Evolutionary conservation across 768 basidiomycete genomes (phyloP), one percentile per base, ranked within the genome.

Genomic region (Pleurotus djamor): DNA sequence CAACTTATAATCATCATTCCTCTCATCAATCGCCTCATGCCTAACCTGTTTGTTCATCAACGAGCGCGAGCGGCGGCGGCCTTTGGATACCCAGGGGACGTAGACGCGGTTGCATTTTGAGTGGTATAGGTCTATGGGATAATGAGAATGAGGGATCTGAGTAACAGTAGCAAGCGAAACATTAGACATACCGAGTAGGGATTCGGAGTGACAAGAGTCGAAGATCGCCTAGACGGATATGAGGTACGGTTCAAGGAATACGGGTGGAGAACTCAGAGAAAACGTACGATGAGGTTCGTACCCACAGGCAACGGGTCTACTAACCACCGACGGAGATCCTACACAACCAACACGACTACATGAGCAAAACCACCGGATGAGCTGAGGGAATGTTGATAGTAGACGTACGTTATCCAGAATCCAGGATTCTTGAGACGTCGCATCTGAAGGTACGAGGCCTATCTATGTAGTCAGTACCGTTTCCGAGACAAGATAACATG

Each of bases 11-110:
- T 28, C 21, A 28, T 28, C 3, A 28, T 28, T 28, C 38, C 14
- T 4, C 38, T 14, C 32, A 16, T 34, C 50, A 35, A 21, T n/a
- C 3, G 36, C 57, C 17, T 43, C n/a, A 17, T 4, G 21, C 71
- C 43, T 37, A 75, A 76, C 69, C 28, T 67, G 72, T 6, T 52
- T 52, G 41, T 74, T 76, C 71, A 71, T 69, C 38, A 60, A 60
- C 5, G 72, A 67, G 44, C 72, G 67, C 35, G 76, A 75, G 37
- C 68, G 65, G 5, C 80, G 64, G 34, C 63, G 68, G 12, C 77
- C 79, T 61, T 79, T 80, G 38, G 75, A 78, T 2, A 75, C 59
- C 78, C 79, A 82, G 0, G 80, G 80, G 0, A 79, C 76, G 48
- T 74, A 80, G 2, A 79, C 74, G 14, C 75, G 69, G 59, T 82